Evolutionary conservation across 1,284 basidiomycete species (phyloP), one percentile per base, ranked within the genome.

Genomic region (Ceratobasidium sp.): DNA sequence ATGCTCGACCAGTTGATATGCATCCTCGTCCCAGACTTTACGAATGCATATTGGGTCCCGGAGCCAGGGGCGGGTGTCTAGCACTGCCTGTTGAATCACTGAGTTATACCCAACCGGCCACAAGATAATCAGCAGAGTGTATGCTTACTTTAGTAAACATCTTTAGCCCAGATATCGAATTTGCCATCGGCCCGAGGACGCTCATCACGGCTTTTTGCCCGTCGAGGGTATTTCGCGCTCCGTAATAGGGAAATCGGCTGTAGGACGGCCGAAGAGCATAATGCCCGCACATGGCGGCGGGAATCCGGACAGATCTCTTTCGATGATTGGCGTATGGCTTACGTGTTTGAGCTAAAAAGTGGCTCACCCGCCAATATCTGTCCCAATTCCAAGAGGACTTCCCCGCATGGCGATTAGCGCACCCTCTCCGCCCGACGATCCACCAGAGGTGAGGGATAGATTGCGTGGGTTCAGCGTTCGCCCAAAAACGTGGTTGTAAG

Each of bases 261-360:
- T 88, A 92, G 0, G 92, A 93, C 0, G 94, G 93, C 26, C 92
- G 89, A 42, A 96, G 85, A 9, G 90, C 90, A 82, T 93, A 95
- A 18, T 93, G 82, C 0, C 92, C 92, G 80, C 88, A 89, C 80
- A 93, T 90, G 0, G 90, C 87, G 5, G 91, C 85, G 4, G 94
- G 94, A 76, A 94, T 92, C 18, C 93, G 91, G 77, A 94, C 85
- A 20, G 91, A 92, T 7, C 91, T 91, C 33, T 33, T 33, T 33
- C 77, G 13, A 44, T 33, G 42, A 44, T 44, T 40, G 28, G 39
- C 5, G 23, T 39, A 18, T 28, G 26, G 23, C 28, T 28, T 20
- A 33, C 39, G 10, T 20, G 60, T 26, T 53, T n/a, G 49, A 53
- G 13, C 49, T 53, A 15, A 15, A n/a, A 40, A 70, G 33, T 56